These are phyloP conservation scores for Hypoxylon perforatum DNA, from an alignment of 495 filamentous ascomycete genomes.

Conservation along the genomic window DNA sequence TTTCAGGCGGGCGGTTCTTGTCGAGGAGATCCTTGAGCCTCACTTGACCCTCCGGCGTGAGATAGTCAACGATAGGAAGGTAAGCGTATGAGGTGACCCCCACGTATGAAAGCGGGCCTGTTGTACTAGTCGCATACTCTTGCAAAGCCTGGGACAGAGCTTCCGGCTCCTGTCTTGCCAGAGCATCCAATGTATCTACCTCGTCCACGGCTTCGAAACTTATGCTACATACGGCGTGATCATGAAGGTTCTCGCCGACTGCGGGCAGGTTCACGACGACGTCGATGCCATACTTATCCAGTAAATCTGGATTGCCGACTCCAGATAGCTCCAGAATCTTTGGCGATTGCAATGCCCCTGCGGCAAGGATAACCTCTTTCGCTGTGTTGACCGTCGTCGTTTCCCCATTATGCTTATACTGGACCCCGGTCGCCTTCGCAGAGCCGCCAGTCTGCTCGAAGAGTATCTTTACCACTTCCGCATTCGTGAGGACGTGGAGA, in stretches of 20 bases:
- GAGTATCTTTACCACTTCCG: background rate
- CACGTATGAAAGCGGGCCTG: constrained; percentile 61
- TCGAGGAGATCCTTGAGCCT: constrained; percentile 30
- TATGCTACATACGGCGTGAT: constrained; percentile 55
- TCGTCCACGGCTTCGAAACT: constrained; percentile 55
- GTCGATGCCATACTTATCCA: constrained; percentile 69
- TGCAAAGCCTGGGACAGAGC: constrained; percentile 57
- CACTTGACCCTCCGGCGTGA: constrained; percentile 13
- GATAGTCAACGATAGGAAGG: constrained; percentile 54
- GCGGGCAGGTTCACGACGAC: constrained; percentile 75
- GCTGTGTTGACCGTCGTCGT: background rate
- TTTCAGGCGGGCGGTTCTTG: constrained; percentile 74
- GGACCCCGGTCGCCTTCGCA: background rate
- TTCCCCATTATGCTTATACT: background rate
- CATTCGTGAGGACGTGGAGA: background rate
- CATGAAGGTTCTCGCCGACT: constrained; percentile 75
- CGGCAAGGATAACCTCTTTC: constrained; percentile 67
- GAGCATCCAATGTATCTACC: constrained; percentile 77
- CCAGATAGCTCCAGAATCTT: constrained; percentile 77
- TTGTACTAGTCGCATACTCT: constrained; percentile 23
- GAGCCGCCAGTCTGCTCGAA: background rate
- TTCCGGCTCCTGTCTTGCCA: constrained; percentile 70
- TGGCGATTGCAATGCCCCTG: constrained; percentile 67
- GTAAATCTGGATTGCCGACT: constrained; percentile 72
- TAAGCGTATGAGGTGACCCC: constrained; percentile 82